Evolutionary conservation across 306 rosid species (phyloP), one percentile per base, ranked within the genome.

Genomic region (Medicago ruthenica): DNA sequence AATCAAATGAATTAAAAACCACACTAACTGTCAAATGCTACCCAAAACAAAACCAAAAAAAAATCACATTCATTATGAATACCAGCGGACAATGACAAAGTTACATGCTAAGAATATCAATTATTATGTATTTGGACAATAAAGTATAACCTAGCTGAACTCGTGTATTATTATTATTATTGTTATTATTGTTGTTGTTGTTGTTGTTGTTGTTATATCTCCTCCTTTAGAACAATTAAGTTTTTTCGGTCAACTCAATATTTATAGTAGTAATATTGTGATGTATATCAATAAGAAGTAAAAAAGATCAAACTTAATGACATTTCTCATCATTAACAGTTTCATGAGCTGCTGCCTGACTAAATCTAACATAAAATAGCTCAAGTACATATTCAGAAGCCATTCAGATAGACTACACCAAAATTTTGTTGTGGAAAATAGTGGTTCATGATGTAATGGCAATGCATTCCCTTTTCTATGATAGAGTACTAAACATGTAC

Each of bases 401-500:
- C 40, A 40, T 11, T 53, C n/a, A 74, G 57, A 51, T 67, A 13
- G 6, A 24, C 17, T 8, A 55, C 55, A n/a, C 48, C 8, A 9
- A 45, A 58, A 34, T 12, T 1, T 16, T 20, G 0, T 7, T 14
- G n/a, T n/a, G 66, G 65, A 58, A 77, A 50, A 80, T 21, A 44
- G 47, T 31, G 65, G 13, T 58, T 65, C 71, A 67, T 42, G 69
- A 42, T 13, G 20, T 37, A 41, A 64, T 54, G 78, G 15, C 42
- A 59, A 18, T 34, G 15, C 16, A 41, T 62, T 12, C 34, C 50
- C 8, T 71, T 34, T 60, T 12, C 67, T 44, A 7, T 6, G 63
- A 45, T 64, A 71, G 24, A 44, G 50, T 71, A 71, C 11, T 48
- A 71, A 48, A 76, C 57, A 60, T 78, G 64, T 76, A 95, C 99